These are phyloP conservation scores for Ogataea pignaliae DNA, from an alignment of 805 yeast species.

Conservation along the genomic window DNA sequence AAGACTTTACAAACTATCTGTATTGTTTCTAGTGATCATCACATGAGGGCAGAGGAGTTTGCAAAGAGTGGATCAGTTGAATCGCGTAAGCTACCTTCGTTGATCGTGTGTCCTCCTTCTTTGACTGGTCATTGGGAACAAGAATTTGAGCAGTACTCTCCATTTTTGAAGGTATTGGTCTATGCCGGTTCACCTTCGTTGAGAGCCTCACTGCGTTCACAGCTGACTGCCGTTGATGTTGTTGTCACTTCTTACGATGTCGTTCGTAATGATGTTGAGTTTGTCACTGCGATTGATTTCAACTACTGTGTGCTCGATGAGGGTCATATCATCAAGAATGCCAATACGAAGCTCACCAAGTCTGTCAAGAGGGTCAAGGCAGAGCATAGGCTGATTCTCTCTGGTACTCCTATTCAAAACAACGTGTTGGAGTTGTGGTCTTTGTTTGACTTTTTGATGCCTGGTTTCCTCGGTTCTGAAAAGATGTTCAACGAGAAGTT, in stretches of 20 bases:
- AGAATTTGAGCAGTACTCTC: constrained; percentile 85
- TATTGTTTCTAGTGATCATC: constrained; percentile 94
- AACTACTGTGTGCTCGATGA: constrained; percentile 96
- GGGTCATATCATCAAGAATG: constrained; percentile 95
- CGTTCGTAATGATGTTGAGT: constrained; percentile 82
- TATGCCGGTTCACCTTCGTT: constrained; percentile 91
- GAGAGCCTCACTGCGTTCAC: constrained; percentile 51
- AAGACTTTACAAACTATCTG: constrained; percentile 96
- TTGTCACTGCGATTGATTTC: constrained; percentile 57
- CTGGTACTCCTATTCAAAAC: constrained; percentile 98
- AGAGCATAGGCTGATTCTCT: constrained; percentile 82
- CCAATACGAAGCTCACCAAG: constrained; percentile 80
- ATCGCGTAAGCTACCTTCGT: constrained; percentile 70
- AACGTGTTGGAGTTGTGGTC: constrained; percentile 98
- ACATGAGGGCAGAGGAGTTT: constrained; percentile 70
- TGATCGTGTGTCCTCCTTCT: constrained; percentile 94
- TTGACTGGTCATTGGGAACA: constrained; percentile 99
- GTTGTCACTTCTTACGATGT: constrained; percentile 96
- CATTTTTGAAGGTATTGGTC: constrained; percentile 74
- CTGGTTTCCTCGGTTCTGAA: constrained; percentile 95
- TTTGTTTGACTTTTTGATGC: constrained; percentile 95
- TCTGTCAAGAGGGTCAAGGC: constrained; percentile 81
- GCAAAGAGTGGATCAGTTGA: constrained; percentile 57
- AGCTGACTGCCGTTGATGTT: constrained; percentile 63
- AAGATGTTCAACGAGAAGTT: constrained; percentile 89